Evolutionary conservation across 2,329 filamentous ascomycete genomes (phyloP), one percentile per base, ranked within the genome.

Genomic region (Trichoderma atroviride): DNA sequence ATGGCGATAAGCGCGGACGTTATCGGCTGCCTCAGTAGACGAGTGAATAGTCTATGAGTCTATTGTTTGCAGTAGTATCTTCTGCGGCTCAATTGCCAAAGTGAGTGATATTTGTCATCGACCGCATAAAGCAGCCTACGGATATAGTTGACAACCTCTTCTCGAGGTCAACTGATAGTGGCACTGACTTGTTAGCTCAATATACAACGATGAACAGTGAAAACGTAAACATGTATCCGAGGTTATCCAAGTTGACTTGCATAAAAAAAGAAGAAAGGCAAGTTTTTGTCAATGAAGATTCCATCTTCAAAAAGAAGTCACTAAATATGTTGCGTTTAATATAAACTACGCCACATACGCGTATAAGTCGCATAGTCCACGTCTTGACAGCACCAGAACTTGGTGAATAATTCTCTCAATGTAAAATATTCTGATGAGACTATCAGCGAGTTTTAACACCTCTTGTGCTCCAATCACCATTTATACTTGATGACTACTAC

Each of bases 21-120:
- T 57, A 57, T 65, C 52, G 52, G 62, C 27, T 56, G 63, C 53
- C 63, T 66, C 53, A 19, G 62, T 47, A 57, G 35, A 24, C 37
- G 62, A 47, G 61, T 24, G 14, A n/a, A 19, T n/a, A 43, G 40
- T 13, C 43, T 11, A 5, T 50, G 9, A 43, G 40, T 13, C 43
- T 11, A 5, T 50, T 50, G 10, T 50, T 10, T 10, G 11, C 2
- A 3, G 3, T 11, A 13, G 2, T 22, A 2, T 50, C n/a, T 50
- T 50, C n/a, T 50, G n/a, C 47, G n/a, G 11, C n/a, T 13, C 19
- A 50, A 50, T 24, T 24, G 2, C 3, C 4, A 50, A 4, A 9
- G 47, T 50, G n/a, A 13, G 22, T 24, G 22, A 11, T 50, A 24
- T 50, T 24, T 24, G n/a, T 24, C 10, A 24, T 24, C 11, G 10